phyloP scores from a whole-genome alignment of 2,329 filamentous ascomycete genomes.

The Myrmaecium sp. region DNA sequence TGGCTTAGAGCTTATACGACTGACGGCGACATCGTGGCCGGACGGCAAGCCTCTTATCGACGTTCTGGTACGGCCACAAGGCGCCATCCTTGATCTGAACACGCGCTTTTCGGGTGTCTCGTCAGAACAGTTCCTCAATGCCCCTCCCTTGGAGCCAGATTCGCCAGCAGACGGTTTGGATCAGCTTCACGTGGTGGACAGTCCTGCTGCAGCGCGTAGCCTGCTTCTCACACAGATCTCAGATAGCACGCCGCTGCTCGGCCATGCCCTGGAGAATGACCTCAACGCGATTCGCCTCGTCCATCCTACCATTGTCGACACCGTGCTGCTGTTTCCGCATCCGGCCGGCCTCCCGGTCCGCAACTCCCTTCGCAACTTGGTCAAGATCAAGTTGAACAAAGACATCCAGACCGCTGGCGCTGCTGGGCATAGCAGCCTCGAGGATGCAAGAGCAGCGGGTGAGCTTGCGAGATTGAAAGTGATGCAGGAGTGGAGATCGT shows the following conservation, averaged over 20 bases:
- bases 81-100: conserved; percentile 78
- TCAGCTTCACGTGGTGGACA: conserved; percentile 53
- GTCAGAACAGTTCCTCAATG: conserved; percentile 56
- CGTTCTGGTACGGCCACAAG: conserved; percentile 66
- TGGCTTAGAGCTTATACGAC: conserved; percentile 74
- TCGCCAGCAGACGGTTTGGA: conserved; percentile 1
- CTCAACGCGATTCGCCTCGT: conserved; percentile 72
- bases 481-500: conserved; percentile 48
- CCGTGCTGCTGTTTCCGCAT: conserved; percentile 69
- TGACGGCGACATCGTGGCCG: conserved; percentile 84
- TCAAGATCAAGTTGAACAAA: conserved; percentile 49
- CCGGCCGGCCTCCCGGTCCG: conserved; percentile 59
- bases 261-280: conserved; percentile 91
- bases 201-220: conserved; percentile 55
- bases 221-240: conserved; percentile 62
- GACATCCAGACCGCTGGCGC: conserved; percentile 60
- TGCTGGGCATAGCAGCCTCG: conserved; percentile 73
- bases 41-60: conserved; percentile 59
- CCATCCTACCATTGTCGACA: conserved; percentile 74
- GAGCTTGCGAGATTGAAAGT: conserved; percentile 65
- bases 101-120: conserved; percentile 81
- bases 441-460: conserved; percentile 79
- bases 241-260: conserved; percentile 67
- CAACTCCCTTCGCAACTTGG: conserved; percentile 59
- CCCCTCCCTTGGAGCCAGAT: conserved; percentile 23